Base-by-base conservation (phyloP, 2,329 filamentous ascomycete species). In the Alternaria gansuensis region DNA sequence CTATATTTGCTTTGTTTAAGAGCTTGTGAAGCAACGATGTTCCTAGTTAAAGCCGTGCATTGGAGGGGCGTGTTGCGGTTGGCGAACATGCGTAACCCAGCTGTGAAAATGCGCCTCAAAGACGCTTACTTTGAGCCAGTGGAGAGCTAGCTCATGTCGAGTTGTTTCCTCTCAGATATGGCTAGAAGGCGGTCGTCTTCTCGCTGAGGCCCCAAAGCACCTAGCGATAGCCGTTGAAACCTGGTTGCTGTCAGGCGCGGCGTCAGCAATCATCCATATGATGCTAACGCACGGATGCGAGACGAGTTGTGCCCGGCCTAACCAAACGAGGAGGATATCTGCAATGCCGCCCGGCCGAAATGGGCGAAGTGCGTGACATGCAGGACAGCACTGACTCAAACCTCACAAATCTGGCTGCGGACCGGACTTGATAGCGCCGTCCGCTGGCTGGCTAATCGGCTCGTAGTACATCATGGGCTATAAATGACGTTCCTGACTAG, bases 1-100 rank as follows among this genome's bases (percentile, higher is more conserved):
- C 54, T 65, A 65, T 68, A 66, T 41, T 59, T 56, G 62, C 57
- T 57, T 50, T 41, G 50, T 29, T 61, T 65, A 66, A 64, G 63
- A 52, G 52, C 56, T 57, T 58, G 51, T 24, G 8, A 40, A 63
- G 56, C 65, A 68, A 54, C 65, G 57, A 55, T 65, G 49, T 39
- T 58, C 64, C 65, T 41, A 52, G 63, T 54, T 39, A 10, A 31
- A 39, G 51, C 13, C 21, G 31, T 53, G 54, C 24, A 34, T 29
- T 54, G 48, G 53, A 51, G 53, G 54, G 44, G 52, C 9, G 26
- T 49, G 41, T 24, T 50, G 26, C 54, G 55, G 51, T 57, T 51
- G 51, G 43, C 62, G 57, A 48, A 43, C 52, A 41, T 51, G 26
- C 59, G 55, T 46, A 48, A 33, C 29, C 44, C 54, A 53, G 51